These are phyloP conservation scores for Microthyrium microscopicum DNA, from an alignment of 2,329 filamentous ascomycete genomes.

Conservation along the genomic window DNA sequence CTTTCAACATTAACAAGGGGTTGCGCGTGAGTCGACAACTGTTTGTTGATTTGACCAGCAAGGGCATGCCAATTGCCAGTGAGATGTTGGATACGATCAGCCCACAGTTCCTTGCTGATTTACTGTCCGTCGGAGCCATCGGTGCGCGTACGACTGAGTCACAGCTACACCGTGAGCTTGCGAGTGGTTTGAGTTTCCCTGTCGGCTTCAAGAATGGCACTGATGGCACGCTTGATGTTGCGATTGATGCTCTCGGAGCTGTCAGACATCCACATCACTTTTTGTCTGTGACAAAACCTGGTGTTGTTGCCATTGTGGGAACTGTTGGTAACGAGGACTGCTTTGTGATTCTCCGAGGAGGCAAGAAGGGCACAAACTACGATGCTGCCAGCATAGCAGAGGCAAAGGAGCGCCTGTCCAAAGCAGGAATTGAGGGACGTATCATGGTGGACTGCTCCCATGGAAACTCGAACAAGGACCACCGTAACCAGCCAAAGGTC, in stretches of 20 bases:
- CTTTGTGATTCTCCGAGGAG: constrained; percentile 88
- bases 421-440: constrained; percentile 56
- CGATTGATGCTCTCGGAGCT: constrained; percentile 88
- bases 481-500: constrained; percentile 94
- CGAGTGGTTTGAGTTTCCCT: constrained; percentile 86
- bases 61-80: constrained; percentile 89
- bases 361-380: constrained; percentile 87
- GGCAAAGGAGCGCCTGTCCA: constrained; percentile 61
- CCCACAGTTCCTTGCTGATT: constrained; percentile 86
- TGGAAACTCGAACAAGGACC: constrained; percentile 89
- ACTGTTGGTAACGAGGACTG: constrained; percentile 93
- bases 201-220: constrained; percentile 99
- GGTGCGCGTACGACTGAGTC: constrained; percentile 94
- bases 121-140: constrained; percentile 81
- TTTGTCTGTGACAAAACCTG: constrained; percentile 91
- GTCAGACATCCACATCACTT: constrained; percentile 91
- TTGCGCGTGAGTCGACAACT: constrained; percentile 72
- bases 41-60: constrained; percentile 79
- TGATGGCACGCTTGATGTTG: constrained; percentile 74
- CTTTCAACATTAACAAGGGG: constrained; percentile 98
- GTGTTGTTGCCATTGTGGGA: constrained; percentile 84
- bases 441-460: constrained; percentile 98
- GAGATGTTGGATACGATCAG: constrained; percentile 99
- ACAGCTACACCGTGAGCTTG: constrained; percentile 87
- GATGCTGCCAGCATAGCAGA: constrained; percentile 69